Evolutionary conservation across 352 stramenopile species (phyloP), one percentile per base, ranked within the genome.

Genomic region (Paralagenidium karlingii): DNA sequence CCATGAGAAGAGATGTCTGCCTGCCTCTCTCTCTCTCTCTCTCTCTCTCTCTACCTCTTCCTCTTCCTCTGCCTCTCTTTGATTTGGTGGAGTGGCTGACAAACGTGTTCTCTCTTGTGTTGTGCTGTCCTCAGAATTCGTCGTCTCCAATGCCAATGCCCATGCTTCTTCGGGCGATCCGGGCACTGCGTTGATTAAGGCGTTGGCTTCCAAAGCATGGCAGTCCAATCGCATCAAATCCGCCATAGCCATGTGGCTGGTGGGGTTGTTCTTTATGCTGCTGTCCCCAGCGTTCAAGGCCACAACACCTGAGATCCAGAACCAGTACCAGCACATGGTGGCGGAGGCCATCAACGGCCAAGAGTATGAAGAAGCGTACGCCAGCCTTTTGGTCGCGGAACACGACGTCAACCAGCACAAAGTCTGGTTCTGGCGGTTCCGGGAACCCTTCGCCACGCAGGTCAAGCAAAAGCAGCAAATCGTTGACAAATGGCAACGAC

Each of bases 371-470:
- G 53, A 85, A 34, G 65, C 74, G n/a, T 82, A 76, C 36, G 49
- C 47, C 12, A 59, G 62, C 31, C 76, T 69, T 37, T 47, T 55
- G 1, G 53, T 68, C 20, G 70, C 74, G 11, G 66, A 87, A 31
- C 40, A 57, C 7, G 60, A 73, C 37, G 55, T 68, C 16, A 58
- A 86, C 24, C 66, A 85, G 28, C 70, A 68, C 27, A 86, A 86
- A 45, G 78, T 89, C 13, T 92, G 75, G 75, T 89, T 92, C 55
- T 89, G 75, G 75, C 71, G 75, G 8, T 77, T 87, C 43, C 71
- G 77, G 12, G 74, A 87, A 45, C 74, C 76, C n/a, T 80, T 80
- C 55, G 64, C 58, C 34, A 52, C 51, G 18, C 39, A 71, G 22
- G 73, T 89, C 31, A 43, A 61, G 27, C 48, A 77, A 34, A 70